A percentile compares a stretch with the other conserved stretches of the same genome.
Evolutionary conservation across 352 stramenopile species (phyloP).

Genomic region (Pythium guiyangense): DNA sequence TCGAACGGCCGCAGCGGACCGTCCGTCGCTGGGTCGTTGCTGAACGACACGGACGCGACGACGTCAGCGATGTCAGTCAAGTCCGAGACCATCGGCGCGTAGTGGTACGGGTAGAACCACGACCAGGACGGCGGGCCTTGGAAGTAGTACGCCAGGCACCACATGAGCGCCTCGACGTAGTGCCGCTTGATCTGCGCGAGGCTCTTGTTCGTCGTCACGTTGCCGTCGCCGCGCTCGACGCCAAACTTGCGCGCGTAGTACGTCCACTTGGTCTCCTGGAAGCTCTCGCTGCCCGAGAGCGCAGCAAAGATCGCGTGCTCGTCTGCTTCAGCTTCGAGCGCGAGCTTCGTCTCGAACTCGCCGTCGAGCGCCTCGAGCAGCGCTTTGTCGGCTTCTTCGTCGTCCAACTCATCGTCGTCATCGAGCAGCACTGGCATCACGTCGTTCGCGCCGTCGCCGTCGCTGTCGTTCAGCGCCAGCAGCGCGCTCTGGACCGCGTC

Average conservation of each 20-base stretch:
- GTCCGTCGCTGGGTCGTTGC: slow-evolving; percentile 47
- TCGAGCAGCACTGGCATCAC: slow-evolving; percentile 28
- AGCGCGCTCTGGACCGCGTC: slow-evolving; percentile 41
- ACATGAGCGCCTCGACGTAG: slow-evolving; percentile 80
- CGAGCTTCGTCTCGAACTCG: slow-evolving; percentile 35
- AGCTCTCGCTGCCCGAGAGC: slow-evolving; percentile 59
- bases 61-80: slow-evolving; percentile 88
- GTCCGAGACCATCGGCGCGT: slow-evolving; percentile 98
- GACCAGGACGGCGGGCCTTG: slow-evolving; percentile 95
- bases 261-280: slow-evolving; percentile 81
- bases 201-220: slow-evolving; percentile 38
- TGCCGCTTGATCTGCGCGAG: slow-evolving; percentile 62
- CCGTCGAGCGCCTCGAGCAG: slow-evolving; percentile 62
- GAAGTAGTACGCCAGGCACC: slow-evolving; percentile 82
- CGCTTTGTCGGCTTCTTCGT: slow-evolving; percentile 48
- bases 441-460: too few species aligned
- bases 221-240: slow-evolving; percentile 48
- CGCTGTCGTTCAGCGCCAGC: slow-evolving; percentile 26
- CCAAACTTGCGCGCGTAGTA: slow-evolving; percentile 86
- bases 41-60: slow-evolving; percentile 74
- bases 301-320: slow-evolving; percentile 41
- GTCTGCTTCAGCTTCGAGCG: slow-evolving; percentile 32
- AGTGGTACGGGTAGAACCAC: slow-evolving; percentile 99
- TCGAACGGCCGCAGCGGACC: slow-evolving; percentile 95
- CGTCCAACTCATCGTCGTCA: slow-evolving; percentile 28